Evolutionary conservation across 1,139 yeast genomes (phyloP).

Genomic region (Sugiyamaella neomexicana): DNA sequence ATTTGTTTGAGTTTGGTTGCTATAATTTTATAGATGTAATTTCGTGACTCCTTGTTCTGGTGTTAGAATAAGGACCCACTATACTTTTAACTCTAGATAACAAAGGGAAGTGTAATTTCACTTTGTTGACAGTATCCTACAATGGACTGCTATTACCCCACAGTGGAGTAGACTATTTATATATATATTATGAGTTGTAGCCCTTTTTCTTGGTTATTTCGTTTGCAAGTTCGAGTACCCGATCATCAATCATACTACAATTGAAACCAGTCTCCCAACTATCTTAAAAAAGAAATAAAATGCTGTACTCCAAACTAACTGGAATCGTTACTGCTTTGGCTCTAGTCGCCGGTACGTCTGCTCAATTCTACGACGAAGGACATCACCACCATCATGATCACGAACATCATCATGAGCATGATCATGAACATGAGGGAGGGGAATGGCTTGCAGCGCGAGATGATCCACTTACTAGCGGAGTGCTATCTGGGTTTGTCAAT

Average conservation of each 20-base stretch:
- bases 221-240: no score
- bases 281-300: not conserved
- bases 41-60: not conserved
- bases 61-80: not conserved
- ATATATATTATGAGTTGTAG: not conserved
- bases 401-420: not conserved
- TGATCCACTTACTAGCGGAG: slow-evolving; percentile 18
- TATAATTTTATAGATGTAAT: not conserved
- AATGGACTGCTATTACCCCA: not conserved
- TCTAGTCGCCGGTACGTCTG: slow-evolving; percentile 7
- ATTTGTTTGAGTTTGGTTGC: not conserved
- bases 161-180: not conserved
- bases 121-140: not conserved
- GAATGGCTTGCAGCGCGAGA: slow-evolving; percentile 13
- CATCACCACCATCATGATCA: slow-evolving; percentile 2
- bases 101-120: not conserved
- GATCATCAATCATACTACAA: not conserved
- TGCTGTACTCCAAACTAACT: slow-evolving; percentile 5
- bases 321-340: slow-evolving; percentile 5
- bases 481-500: slow-evolving; percentile 28
- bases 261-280: not conserved
- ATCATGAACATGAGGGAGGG: not conserved
- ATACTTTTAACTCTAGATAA: not conserved
- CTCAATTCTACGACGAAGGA: not conserved
- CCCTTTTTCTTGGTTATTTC: not conserved